Evolutionary conservation across 306 rosid species (phyloP).

Genomic region (Quercus aquifolioides): DNA sequence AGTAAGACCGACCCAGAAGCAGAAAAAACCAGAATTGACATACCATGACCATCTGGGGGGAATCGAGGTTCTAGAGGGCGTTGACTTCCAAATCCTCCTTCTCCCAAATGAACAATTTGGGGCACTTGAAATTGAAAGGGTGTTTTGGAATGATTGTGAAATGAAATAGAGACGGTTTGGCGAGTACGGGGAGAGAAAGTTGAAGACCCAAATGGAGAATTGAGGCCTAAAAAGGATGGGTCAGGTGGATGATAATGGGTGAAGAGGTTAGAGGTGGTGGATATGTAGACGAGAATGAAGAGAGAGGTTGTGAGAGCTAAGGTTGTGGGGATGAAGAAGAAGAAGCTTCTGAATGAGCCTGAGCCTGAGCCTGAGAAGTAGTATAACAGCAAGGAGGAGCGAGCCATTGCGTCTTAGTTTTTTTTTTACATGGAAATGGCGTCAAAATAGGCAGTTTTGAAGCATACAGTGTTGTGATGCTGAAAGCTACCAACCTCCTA

Average conservation of each 20-base stretch:
- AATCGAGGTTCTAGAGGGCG: constrained; percentile 11
- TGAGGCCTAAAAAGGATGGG: constrained; percentile 9
- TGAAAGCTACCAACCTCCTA: no score
- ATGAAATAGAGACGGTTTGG: constrained; percentile 3
- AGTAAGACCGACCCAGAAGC: not conserved
- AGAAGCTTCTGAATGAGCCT: constrained; percentile 21
- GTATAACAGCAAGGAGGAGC: constrained; percentile 25
- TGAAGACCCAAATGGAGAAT: constrained; percentile 5
- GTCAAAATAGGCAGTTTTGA: no score
- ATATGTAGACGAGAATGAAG: constrained; percentile 46
- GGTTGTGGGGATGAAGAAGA: constrained; percentile 53
- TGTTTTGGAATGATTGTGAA: constrained; percentile 12
- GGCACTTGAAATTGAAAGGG: not conserved
- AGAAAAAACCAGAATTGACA: constrained; percentile 3
- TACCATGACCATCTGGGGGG: constrained; percentile 40
- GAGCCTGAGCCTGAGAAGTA: constrained; percentile 19
- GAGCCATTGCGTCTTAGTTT: constrained; percentile 26
- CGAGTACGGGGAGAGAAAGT: not conserved
- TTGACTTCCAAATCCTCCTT: constrained; percentile 30
- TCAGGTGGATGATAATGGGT: constrained; percentile 9
- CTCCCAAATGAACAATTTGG: constrained; percentile 9
- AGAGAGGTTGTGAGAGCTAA: constrained; percentile 47
- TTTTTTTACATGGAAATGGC: no score
- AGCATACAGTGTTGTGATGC: no score
- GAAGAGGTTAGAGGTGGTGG: constrained; percentile 49